phyloP scores from a whole-genome alignment of 192 early-diverging fungal genomes.

The Jimgerdemannia lactiflua region DNA sequence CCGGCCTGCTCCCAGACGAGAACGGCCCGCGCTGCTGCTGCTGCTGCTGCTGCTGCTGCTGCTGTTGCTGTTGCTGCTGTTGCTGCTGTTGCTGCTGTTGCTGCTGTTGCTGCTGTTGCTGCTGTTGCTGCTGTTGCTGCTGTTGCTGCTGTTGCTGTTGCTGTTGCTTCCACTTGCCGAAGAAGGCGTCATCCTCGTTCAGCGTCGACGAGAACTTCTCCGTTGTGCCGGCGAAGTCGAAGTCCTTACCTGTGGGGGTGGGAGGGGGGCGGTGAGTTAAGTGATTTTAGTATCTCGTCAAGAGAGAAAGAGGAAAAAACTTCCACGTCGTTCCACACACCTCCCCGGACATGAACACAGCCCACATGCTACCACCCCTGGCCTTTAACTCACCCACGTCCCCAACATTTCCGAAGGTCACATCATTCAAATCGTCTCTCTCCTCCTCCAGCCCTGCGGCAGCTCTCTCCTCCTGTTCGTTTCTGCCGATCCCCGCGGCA shows the following conservation, averaged over 20 bases:
- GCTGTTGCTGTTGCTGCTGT: conserved; percentile 9
- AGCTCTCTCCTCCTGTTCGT: conserved; percentile 37
- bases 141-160: conserved; percentile 9
- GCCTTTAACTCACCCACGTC: conserved; percentile 3
- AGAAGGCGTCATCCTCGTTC: conserved; percentile 49
- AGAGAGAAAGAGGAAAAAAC: no score
- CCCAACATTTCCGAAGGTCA: conserved; percentile 65
- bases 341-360: no score
- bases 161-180: conserved; percentile 35
- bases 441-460: conserved; percentile 62
- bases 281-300: no score
- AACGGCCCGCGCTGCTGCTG: no score
- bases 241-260: conserved; percentile 49
- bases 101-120: conserved; percentile 20
- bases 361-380: no score
- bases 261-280: no score
- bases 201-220: conserved; percentile 42
- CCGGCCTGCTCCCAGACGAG: no score
- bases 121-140: conserved; percentile 13
- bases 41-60: conserved; percentile 17
- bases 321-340: no score
- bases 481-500: conserved; percentile 31
- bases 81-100: conserved; percentile 2
- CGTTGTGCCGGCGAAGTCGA: conserved; percentile 71
- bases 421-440: conserved; percentile 68